Base-by-base conservation (phyloP, 768 basidiomycete species). In the Symmetrospora coprosmae region DNA sequence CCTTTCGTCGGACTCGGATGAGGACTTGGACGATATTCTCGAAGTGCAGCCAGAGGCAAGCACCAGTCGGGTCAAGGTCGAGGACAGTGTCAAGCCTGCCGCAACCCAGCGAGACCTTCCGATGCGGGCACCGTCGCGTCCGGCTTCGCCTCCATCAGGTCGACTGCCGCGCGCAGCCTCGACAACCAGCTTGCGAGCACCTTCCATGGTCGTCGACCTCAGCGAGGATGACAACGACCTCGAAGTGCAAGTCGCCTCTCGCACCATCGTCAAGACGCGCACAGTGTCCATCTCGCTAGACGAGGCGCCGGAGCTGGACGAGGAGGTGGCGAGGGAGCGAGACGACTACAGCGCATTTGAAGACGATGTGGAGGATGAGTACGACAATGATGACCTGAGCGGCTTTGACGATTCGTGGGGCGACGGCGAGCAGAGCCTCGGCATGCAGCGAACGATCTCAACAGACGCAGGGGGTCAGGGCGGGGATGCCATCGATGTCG, bases 11-110 rank as follows among this genome's bases (percentile, higher is more conserved):
- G 53, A 50, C 31, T 48, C 48, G 33, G 67, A 65, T 28, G 60
- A 65, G 2, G 66, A 66, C 31, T 40, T 66, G 9, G 27, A 47
- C 50, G 61, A 66, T 30, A 58, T 58, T 23, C 40, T 31, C 17
- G 55, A 58, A 25, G 23, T 58, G 13, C 16, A 16, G 14, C 28
- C 55, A 7, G 25, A 31, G 4, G 43, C 41, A 25, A 53, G 51
- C 25, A 39, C 51, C 4, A 53, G 51, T 38, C 27, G 27, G 25
- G 6, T 53, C 9, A 53, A 27, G 43, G 16, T 46, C 21, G 25
- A 46, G 21, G 21, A 16, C n/a, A n/a, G 14, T 23, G 43, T 23
- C 43, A 16, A 13, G 13, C 11, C 43, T 13, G 25, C 9, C 43
- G 25, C 9, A 9, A 46, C 9, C 14, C 43, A 46, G 13, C 13